A percentile compares a stretch with the other conserved stretches of the same genome.
phyloP scores from a whole-genome alignment of 2,329 filamentous ascomycete genomes.

The Celoporthe dispersa region DNA sequence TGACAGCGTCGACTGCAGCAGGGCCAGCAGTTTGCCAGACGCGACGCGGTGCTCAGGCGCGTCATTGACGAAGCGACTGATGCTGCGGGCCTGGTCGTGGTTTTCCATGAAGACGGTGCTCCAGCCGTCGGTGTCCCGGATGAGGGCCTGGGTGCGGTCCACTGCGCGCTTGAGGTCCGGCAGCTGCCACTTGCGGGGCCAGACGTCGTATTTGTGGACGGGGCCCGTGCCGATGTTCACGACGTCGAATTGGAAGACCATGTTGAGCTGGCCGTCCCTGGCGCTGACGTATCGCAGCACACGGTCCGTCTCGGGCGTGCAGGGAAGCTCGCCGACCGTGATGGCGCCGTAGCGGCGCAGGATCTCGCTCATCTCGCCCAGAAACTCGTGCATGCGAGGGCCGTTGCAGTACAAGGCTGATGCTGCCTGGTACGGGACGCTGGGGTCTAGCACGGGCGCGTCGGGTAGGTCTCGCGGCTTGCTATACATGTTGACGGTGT shows the following conservation, averaged over 20 bases:
- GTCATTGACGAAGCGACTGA: slow-evolving; percentile 59
- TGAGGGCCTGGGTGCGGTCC: slow-evolving; percentile 62
- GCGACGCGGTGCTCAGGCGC: slow-evolving; percentile 51
- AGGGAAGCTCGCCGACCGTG: slow-evolving; percentile 28
- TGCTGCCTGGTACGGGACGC: slow-evolving; percentile 23
- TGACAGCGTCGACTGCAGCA: slow-evolving; percentile 59
- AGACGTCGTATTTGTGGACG: slow-evolving; percentile 25
- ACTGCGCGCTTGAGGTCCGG: slow-evolving; percentile 57
- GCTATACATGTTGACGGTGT: slow-evolving; percentile 29
- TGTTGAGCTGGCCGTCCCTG: slow-evolving; percentile 64
- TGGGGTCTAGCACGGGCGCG: slow-evolving; percentile 19
- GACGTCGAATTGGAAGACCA: slow-evolving; percentile 76
- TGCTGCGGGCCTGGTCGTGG: slow-evolving; percentile 66
- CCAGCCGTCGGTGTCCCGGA: slow-evolving; percentile 65
- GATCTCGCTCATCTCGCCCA: slow-evolving; percentile 23
- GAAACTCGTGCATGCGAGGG: slow-evolving; percentile 29
- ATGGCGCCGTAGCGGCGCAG: slow-evolving; percentile 27
- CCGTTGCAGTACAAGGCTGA: slow-evolving; percentile 24
- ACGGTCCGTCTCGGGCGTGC: slow-evolving; percentile 21
- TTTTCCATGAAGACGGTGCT: slow-evolving; percentile 69
- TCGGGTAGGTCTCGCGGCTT: slow-evolving; percentile 25
- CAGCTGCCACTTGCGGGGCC: slow-evolving; percentile 46
- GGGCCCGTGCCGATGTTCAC: slow-evolving; percentile 14
- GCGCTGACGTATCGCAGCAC: slow-evolving; percentile 25
- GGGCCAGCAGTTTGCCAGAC: slow-evolving; percentile 64